Percentiles rank a stretch among this genome's conserved stretches.
Conservation (phyloP, 495 filamentous ascomycete genomes). For the Bacidia gigantensis region DNA sequence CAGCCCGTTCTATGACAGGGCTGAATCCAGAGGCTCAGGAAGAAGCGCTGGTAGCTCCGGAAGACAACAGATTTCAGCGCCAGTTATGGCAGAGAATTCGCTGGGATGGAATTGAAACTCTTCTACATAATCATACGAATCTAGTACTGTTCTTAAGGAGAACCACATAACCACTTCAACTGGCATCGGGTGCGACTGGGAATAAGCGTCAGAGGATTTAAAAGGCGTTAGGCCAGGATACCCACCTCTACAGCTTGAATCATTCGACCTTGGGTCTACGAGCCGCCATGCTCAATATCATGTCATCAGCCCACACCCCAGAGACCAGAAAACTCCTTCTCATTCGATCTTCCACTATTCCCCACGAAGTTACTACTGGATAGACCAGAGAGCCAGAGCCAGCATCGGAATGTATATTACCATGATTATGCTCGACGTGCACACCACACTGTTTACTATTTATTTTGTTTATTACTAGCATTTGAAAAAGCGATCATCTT, state of each 20-base stretch:
- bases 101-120: conserved; percentile 81
- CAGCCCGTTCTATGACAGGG: conserved; percentile 16
- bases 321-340: neutral
- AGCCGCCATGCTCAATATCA: neutral
- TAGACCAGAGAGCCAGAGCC: neutral
- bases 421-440: neutral
- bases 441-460: neutral
- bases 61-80: conserved; percentile 63
- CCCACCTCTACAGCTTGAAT: neutral
- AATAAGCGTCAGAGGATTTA: neutral
- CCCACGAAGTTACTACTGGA: neutral
- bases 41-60: conserved; percentile 51
- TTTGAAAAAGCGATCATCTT: neutral
- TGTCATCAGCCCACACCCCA: neutral
- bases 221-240: neutral
- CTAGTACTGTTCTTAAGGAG: neutral
- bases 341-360: neutral
- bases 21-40: conserved; percentile 45
- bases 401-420: neutral
- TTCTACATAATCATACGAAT: neutral
- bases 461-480: neutral
- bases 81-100: conserved; percentile 94
- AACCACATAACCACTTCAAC: neutral
- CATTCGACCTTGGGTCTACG: neutral
- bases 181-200: neutral